These are phyloP conservation scores for Fusarium sp. DNA, from an alignment of 2,329 filamentous ascomycete genomes.

Conservation along the genomic window DNA sequence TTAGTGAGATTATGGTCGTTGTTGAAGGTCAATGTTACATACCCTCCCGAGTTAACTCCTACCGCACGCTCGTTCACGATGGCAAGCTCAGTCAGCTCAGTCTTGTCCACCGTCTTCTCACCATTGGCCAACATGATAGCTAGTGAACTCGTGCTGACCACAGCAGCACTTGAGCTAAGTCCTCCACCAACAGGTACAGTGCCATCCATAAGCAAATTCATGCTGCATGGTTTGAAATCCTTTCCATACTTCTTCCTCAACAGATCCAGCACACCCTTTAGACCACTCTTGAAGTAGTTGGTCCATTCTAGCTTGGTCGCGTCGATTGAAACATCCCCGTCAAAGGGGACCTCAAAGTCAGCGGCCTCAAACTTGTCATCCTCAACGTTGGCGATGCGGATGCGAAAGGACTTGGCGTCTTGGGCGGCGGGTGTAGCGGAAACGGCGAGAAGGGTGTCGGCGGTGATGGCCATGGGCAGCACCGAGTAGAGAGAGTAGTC, in stretches of 20 bases:
- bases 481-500: conserved; percentile 98
- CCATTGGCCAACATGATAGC: conserved; percentile 90
- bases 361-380: conserved; percentile 77
- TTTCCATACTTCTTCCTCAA: conserved; percentile 73
- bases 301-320: conserved; percentile 90
- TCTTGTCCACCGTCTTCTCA: conserved; percentile 83
- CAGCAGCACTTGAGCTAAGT: conserved; percentile 91
- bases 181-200: conserved; percentile 93
- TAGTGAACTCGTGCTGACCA: conserved; percentile 89
- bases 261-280: conserved; percentile 82
- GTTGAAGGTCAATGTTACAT: conserved; percentile 46
- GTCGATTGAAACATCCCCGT: conserved; percentile 80
- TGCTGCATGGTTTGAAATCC: conserved; percentile 72
- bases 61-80: conserved; percentile 95
- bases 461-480: conserved; percentile 92
- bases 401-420: conserved; percentile 64
- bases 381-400: conserved; percentile 85
- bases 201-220: conserved; percentile 91
- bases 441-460: conserved; percentile 90
- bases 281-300: conserved; percentile 97
- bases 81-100: conserved; percentile 88
- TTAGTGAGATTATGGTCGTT: neutral
- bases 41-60: conserved; percentile 96
- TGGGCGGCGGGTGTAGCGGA: conserved; percentile 61
- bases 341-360: conserved; percentile 76